Evolutionary conservation across 225 moss, liverwort and hornwort genomes (phyloP), one percentile per base, ranked within the genome.

Genomic region (Polytrichum formosum): DNA sequence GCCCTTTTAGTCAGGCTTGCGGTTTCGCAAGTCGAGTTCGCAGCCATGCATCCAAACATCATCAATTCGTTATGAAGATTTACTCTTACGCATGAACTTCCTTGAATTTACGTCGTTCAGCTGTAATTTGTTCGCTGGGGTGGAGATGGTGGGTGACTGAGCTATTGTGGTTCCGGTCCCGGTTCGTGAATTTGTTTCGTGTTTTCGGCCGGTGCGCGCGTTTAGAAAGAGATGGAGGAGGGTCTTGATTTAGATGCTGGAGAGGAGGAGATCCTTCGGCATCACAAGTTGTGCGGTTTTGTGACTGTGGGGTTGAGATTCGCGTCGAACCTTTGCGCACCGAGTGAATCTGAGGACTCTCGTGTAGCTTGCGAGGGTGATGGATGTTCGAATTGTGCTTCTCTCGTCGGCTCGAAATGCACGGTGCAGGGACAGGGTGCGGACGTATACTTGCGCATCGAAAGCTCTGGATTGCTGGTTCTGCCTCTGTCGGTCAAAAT

Each of bases 401-500:
- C 71, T 63, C 70, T 84, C 56, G 70, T 82, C 35, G 84, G 84
- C 70, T 75, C 75, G 67, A 70, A 76, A 77, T 88, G 87, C 63
- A 70, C 62, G 28, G 66, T 88, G 73, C 70, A 77, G 61, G 82
- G 82, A 21, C 61, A 67, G 17, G 71, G 73, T 26, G 46, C 69
- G 5, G 73, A 68, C 6, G 67, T 79, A 20, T 77, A 75, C 26
- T 65, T 88, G 18, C 73, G 70, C 9, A 67, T 82, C 56, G 77
- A 77, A 37, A 55, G 55, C n/a, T 73, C 65, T 8, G 84, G 66
- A 23, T 67, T 80, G 75, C 64, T 67, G n/a, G 59, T 88, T 46
- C 53, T 70, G 55, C 87, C 87, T 53, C 72, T 81, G 65, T 33
- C 13, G 66, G 73, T 65, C 23, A 62, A 66, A 70, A 54, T 18